These are phyloP conservation scores for Ogataea naganishii DNA, from an alignment of 805 yeast genomes.

Conservation along the genomic window DNA sequence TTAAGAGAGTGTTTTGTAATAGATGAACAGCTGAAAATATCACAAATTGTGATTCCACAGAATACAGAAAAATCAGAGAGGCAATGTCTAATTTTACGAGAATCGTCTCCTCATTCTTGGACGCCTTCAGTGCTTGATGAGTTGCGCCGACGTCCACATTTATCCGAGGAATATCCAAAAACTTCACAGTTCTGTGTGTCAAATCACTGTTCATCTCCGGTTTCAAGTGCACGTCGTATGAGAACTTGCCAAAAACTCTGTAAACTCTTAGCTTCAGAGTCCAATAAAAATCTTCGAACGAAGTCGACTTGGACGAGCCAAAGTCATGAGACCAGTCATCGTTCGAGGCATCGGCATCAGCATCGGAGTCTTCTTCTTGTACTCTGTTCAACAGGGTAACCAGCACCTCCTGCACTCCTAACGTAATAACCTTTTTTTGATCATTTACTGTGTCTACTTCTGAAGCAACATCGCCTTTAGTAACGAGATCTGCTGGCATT, in stretches of 20 bases:
- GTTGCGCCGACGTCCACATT: neutral
- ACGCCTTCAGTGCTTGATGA: neutral
- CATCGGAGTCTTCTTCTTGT: neutral
- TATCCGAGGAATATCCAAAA: neutral
- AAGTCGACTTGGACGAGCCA: too few species aligned
- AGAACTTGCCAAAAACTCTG: neutral
- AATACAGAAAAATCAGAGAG: conserved; percentile 13
- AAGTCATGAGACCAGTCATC: too few species aligned
- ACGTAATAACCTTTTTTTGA: too few species aligned
- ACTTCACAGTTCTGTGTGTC: neutral
- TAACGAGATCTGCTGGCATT: too few species aligned
- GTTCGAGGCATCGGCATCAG: neutral
- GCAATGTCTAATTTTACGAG: conserved; percentile 1
- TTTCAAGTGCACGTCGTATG: too few species aligned
- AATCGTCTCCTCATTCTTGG: neutral
- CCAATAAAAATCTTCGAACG: neutral
- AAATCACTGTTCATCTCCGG: neutral
- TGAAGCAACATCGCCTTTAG: too few species aligned
- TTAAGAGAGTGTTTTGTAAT: conserved; percentile 28
- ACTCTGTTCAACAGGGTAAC: too few species aligned
- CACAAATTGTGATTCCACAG: conserved; percentile 36
- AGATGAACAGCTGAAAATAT: conserved; percentile 35
- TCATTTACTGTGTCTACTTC: too few species aligned
- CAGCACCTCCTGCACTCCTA: too few species aligned
- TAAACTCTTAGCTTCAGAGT: neutral